Evolutionary conservation across 768 basidiomycete species (phyloP), one percentile per base, ranked within the genome.

Genomic region (Dentipellis sp.): DNA sequence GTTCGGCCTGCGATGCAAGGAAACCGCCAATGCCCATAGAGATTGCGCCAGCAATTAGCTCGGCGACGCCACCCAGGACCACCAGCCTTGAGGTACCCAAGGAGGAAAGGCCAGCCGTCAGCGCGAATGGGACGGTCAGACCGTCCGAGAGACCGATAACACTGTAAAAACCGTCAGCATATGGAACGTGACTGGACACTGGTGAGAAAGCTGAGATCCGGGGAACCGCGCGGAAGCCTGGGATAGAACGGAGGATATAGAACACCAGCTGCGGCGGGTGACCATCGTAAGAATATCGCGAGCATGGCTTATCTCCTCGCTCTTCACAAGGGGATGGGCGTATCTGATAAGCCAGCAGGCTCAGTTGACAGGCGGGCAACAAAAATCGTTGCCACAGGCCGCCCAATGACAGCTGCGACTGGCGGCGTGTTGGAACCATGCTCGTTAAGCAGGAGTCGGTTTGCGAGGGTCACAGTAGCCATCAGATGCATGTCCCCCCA

Each of bases 11-110:
- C 1, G 94, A 93, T 2, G 94, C 94, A 50, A 99, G 85, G 78
- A 95, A 97, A 17, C 95, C 95, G 53, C 97, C 97, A 40, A 99
- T 89, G 58, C 97, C 97, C 95, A 99, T 99, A 1, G 90, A 93
- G 48, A 98, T 90, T 11, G 94, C 91, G 6, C 97, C 97, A 1
- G 94, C 92, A 56, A 95, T 91, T 62, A 99, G 85, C 68, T 99
- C 97, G 1, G 97, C 95, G 37, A 97, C 73, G 14, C 97, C 97
- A 54, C 93, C 95, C 29, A 95, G 79, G 50, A 95, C 87, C 59
- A 99, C 97, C n/a, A 97, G 78, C 54, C 78, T 83, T 7, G 91
- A 93, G 57, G 89, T 84, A 49, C 94, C 94, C 39, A 97, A 78
- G 10, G 93, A 87, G 10, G 90, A 89, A 22, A 94, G 79, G 55